Base-by-base conservation (phyloP, 306 rosid species). In the Macrotyloma uniflorum region DNA sequence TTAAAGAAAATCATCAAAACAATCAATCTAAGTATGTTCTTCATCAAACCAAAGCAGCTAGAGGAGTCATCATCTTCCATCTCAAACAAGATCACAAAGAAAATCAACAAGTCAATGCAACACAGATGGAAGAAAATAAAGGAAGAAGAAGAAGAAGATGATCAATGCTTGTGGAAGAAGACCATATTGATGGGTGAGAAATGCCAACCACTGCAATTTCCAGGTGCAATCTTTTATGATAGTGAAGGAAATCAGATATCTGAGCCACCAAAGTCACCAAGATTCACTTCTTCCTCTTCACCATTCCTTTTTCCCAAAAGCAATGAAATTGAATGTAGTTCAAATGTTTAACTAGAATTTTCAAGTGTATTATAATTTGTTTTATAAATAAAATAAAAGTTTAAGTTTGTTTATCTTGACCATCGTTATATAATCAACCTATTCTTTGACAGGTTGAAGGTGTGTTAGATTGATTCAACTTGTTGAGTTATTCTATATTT, bases 101-200 rank as follows among this genome's bases (percentile, higher is more conserved):
- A 43, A 47, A 3, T 84, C 50, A 36, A 30, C 19, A 78, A 50
- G 75, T 74, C 20, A 32, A 50, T 81, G 38, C 54, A 72, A 42
- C 4, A 1, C 10, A 0, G 6, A 0, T 6, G 35, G 66, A 18
- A 42, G 35, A 71, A 67, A 59, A 64, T 47, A 14, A 66, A 75
- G 72, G 40, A 69, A 4, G 42, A 57, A 14, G 47, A 69, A 4
- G 47, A 57, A 18, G 67, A 64, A 33, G 68, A 46, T 8, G 91
- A 88, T 2, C 28, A 10, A 11, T 75, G 91, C 43, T 49, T 88
- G 40, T 88, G 91, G 89, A 85, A 85, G 66, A 85, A 80, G 76
- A 68, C 72, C 38, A 85, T 83, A 51, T 58, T 83, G 71, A 80
- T 88, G 87, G 91, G 91, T 20, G 87, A 83, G 40, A 88, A 74